Percentiles rank a stretch among this genome's conserved stretches.
These are phyloP conservation scores for Euphorbia lathyris DNA, from an alignment of 345 rosid genomes.

Conservation along the genomic window DNA sequence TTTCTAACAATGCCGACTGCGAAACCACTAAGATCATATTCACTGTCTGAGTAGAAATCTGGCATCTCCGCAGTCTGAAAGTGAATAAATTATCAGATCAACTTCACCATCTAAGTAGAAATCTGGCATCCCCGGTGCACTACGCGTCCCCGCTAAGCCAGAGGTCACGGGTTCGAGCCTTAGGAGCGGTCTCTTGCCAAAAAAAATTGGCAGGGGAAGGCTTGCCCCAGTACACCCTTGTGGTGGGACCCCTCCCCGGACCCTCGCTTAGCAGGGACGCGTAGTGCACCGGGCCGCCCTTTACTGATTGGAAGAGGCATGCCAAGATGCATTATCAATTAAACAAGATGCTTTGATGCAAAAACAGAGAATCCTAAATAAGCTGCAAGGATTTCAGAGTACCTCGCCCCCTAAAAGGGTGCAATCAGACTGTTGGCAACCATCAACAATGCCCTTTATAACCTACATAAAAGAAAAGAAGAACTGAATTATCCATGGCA, in stretches of 20 bases:
- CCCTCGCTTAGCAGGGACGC: too few species aligned
- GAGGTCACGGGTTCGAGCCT: too few species aligned
- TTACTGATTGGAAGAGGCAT: too few species aligned
- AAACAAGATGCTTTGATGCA: too few species aligned
- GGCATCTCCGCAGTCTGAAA: constrained; percentile 98
- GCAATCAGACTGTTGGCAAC: constrained; percentile 80
- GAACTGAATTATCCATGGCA: background rate
- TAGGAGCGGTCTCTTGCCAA: too few species aligned
- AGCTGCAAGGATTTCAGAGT: background rate
- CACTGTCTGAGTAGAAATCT: constrained; percentile 72
- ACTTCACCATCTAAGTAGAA: constrained; percentile 53
- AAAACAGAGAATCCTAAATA: too few species aligned
- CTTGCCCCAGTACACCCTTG: too few species aligned
- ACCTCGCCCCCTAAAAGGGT: constrained; percentile 96
- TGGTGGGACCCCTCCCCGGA: too few species aligned
- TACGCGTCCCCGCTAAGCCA: too few species aligned
- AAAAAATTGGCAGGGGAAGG: too few species aligned
- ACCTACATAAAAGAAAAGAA: constrained; percentile 43
- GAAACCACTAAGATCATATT: constrained; percentile 91
- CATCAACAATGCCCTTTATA: constrained; percentile 89
- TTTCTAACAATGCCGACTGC: constrained; percentile 87
- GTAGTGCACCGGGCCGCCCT: too few species aligned
- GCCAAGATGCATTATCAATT: too few species aligned
- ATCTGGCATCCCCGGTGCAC: constrained; percentile 95
- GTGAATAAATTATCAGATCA: background rate